Evolutionary conservation across 2,329 filamentous ascomycete genomes (phyloP).

Genomic region (Trichoderma sp.): DNA sequence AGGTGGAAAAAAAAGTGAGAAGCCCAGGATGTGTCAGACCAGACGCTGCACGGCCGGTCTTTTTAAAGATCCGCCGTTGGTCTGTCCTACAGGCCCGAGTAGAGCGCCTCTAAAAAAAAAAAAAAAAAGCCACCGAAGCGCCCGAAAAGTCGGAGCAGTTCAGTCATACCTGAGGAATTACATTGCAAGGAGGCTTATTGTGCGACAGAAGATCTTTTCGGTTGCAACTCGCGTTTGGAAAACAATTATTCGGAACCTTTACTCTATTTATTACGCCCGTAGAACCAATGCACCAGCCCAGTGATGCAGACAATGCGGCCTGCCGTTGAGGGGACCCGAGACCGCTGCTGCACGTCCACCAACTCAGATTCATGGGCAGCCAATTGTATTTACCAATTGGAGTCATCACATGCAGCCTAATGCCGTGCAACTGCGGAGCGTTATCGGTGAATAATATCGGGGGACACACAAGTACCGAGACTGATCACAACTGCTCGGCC

Average conservation of each 20-base stretch:
- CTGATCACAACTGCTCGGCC: not conserved
- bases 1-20: not conserved
- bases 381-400: not conserved
- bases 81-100: not conserved
- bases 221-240: not conserved
- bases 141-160: not conserved
- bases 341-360: not conserved
- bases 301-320: not conserved
- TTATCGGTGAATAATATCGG: not conserved
- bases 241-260: not conserved
- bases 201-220: not conserved
- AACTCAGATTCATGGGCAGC: not conserved
- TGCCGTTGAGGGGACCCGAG: not conserved
- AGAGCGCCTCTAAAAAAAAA: not conserved
- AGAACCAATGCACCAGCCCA: not conserved
- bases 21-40: conserved; percentile 1
- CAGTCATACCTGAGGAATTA: not conserved
- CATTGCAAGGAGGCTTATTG: not conserved
- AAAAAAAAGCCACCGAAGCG: not conserved
- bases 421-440: not conserved
- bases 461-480: not conserved
- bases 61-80: not conserved
- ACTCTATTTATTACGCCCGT: not conserved
- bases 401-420: not conserved
- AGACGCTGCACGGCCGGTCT: not conserved